Evolutionary conservation across 805 yeast species (phyloP).

Genomic region (Brettanomyces anomalus): DNA sequence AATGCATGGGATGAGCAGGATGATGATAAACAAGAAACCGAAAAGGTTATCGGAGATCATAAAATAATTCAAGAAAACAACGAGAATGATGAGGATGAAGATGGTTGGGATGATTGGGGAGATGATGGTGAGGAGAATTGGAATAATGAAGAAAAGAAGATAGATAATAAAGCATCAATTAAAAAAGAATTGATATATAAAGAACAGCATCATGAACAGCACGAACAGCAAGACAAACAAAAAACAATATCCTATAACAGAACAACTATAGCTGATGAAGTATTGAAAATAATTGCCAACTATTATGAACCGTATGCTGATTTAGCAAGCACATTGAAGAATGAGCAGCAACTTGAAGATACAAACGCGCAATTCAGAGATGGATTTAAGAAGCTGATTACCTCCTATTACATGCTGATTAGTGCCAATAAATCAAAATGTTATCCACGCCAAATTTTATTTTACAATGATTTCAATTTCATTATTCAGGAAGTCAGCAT

Average conservation of each 20-base stretch:
- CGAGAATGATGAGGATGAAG: slow-evolving; percentile 8
- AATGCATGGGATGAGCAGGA: slow-evolving; percentile 7
- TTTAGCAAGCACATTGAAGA: slow-evolving; percentile 8
- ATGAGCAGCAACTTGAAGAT: slow-evolving; percentile 11
- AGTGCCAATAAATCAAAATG: slow-evolving; percentile 7
- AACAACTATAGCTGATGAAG: slow-evolving; percentile 10
- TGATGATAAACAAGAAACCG: slow-evolving; percentile 3
- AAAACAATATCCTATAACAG: slow-evolving; percentile 10
- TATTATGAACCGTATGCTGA: slow-evolving; percentile 14
- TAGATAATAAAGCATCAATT: slow-evolving; percentile 12
- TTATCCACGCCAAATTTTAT: slow-evolving; percentile 19
- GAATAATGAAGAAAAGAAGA: slow-evolving; percentile 11
- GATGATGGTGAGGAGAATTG: slow-evolving; percentile 12
- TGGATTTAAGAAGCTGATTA: slow-evolving; percentile 19
- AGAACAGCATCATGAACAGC: neutral
- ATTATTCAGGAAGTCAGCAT: slow-evolving; percentile 15
- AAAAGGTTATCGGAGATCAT: slow-evolving; percentile 2
- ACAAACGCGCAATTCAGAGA: slow-evolving; percentile 15
- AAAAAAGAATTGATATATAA: slow-evolving; percentile 1
- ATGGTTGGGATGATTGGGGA: slow-evolving; percentile 21
- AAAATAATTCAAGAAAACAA: slow-evolving; percentile 3
- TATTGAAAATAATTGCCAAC: slow-evolving; percentile 9
- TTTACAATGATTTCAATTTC: slow-evolving; percentile 24
- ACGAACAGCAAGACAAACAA: neutral
- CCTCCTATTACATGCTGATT: slow-evolving; percentile 20